Evolutionary conservation across 2,329 filamentous ascomycete genomes (phyloP).

Genomic region (Albophoma yamanashiensis): DNA sequence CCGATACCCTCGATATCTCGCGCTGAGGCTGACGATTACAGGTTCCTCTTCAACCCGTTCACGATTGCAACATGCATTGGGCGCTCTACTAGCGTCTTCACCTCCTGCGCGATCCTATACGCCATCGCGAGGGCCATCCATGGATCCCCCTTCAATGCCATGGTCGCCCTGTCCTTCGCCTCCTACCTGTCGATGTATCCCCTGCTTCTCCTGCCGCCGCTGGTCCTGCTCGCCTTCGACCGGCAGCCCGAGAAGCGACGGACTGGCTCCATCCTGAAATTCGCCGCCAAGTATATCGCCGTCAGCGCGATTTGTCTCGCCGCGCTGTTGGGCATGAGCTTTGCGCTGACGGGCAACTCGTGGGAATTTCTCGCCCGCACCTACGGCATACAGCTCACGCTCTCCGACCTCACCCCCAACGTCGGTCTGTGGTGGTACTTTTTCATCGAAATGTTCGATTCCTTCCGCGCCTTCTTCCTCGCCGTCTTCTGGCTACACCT

Average conservation of each 20-base stretch:
- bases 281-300: conserved; percentile 41
- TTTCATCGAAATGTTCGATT: conserved; percentile 99
- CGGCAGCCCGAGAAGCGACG: conserved; percentile 30
- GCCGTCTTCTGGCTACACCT: conserved; percentile 97
- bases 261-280: conserved; percentile 29
- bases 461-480: conserved; percentile 92
- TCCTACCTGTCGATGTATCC: conserved; percentile 91
- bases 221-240: conserved; percentile 74
- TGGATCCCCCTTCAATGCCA: conserved; percentile 62
- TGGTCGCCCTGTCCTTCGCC: conserved; percentile 78
- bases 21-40: conserved; percentile 23
- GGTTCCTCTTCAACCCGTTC: conserved; percentile 91
- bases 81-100: conserved; percentile 80
- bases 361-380: conserved; percentile 85
- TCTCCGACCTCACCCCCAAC: conserved; percentile 90
- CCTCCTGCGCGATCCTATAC: conserved; percentile 76
- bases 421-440: conserved; percentile 99
- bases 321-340: conserved; percentile 60
- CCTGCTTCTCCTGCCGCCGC: conserved; percentile 70
- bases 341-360: conserved; percentile 60
- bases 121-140: conserved; percentile 71
- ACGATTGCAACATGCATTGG: conserved; percentile 85
- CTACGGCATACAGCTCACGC: conserved; percentile 83
- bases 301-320: conserved; percentile 45
- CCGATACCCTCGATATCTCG: background rate